Evolutionary conservation across 192 early-diverging fungal species (phyloP).

Genomic region (Gaertneriomyces semiglobifer): DNA sequence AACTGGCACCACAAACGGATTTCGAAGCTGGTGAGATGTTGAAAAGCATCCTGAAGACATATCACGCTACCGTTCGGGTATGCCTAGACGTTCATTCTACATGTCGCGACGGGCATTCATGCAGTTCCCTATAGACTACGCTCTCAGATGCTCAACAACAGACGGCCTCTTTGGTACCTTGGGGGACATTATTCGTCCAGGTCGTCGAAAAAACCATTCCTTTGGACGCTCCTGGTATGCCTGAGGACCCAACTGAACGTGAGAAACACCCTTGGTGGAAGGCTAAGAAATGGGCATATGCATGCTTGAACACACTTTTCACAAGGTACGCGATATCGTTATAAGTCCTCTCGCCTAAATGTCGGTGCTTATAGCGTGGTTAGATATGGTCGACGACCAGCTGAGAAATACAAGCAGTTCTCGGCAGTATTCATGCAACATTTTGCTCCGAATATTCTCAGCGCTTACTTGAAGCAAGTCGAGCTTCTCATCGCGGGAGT

Average conservation of each 20-base stretch:
- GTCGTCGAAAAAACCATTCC: constrained; percentile 40
- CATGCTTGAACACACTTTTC: constrained; percentile 81
- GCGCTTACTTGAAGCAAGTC: constrained; percentile 79
- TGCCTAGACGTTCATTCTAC: neutral
- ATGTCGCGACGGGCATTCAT: neutral
- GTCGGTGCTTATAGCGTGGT: neutral
- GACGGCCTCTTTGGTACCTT: constrained; percentile 69
- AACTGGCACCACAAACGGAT: constrained; percentile 57
- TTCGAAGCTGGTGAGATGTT: constrained; percentile 79
- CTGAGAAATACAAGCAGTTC: constrained; percentile 55
- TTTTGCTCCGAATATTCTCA: constrained; percentile 87
- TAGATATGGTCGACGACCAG: constrained; percentile 23
- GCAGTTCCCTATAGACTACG: constrained; percentile 33
- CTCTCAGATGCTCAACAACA: constrained; percentile 63
- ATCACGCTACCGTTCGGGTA: constrained; percentile 67
- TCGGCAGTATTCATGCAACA: constrained; percentile 79
- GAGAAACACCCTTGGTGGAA: constrained; percentile 87
- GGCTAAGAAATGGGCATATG: constrained; percentile 91
- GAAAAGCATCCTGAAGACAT: constrained; percentile 81
- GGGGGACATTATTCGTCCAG: constrained; percentile 84
- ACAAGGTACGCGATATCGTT: constrained; percentile 28
- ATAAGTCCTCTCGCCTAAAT: neutral
- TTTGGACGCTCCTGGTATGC: constrained; percentile 21
- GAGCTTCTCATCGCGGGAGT: constrained; percentile 66
- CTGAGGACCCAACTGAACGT: constrained; percentile 62